phyloP scores from a whole-genome alignment of 305 asterid species.

The Solanum chacoense region DNA sequence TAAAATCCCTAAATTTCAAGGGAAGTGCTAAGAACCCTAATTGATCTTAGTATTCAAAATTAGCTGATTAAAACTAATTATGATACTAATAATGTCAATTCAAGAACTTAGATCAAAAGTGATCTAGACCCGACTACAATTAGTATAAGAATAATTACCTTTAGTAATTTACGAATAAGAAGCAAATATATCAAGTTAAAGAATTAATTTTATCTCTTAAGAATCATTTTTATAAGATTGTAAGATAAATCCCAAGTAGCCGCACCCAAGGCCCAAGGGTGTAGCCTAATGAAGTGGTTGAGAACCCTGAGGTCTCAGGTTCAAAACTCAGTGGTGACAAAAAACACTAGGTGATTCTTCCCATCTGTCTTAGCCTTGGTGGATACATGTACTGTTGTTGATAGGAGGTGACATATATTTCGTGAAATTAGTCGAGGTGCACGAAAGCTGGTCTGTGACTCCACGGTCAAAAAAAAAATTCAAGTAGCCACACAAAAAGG shows the following conservation, averaged over 20 bases:
- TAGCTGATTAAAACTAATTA: background rate
- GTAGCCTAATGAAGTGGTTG: background rate
- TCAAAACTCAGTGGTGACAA: background rate
- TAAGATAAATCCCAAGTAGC: background rate
- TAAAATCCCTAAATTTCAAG: background rate
- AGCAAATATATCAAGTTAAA: background rate
- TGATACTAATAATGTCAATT: background rate
- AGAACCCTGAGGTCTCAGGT: background rate
- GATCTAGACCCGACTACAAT: background rate
- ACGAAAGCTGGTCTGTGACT: background rate
- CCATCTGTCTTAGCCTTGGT: no score
- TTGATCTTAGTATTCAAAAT: background rate
- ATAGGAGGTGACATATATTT: background rate
- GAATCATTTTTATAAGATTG: background rate
- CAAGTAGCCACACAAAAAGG: background rate
- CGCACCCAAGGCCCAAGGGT: background rate
- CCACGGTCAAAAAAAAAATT: background rate
- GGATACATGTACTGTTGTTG: background rate
- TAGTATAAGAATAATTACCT: background rate
- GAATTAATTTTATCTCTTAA: background rate
- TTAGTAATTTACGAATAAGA: no score
- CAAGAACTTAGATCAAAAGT: background rate
- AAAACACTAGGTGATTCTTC: no score
- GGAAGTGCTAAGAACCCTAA: background rate
- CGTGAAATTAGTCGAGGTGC: background rate